Evolutionary conservation across 2,329 filamentous ascomycete genomes (phyloP), one percentile per base, ranked within the genome.

Genomic region (Neofusicoccum umdonicola): DNA sequence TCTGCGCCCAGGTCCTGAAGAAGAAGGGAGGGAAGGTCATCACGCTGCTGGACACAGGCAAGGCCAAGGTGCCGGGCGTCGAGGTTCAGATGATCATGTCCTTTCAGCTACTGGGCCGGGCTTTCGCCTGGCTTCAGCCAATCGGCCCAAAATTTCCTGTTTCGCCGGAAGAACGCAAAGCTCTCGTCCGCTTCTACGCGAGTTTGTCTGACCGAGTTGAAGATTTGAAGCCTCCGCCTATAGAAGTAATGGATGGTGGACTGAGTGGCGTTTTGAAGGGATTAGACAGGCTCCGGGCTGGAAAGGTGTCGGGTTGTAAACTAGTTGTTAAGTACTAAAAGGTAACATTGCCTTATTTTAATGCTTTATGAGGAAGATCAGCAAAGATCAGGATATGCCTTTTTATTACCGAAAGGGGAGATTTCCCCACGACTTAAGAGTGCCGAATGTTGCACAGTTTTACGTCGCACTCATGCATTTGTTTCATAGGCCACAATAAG

Each of bases 101-200:
- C 1, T 74, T 72, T 41, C 72, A 70, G 0, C 19, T 68, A 2
- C 65, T 72, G 11, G 73, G 73, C 0, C 65, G 54, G 3, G 27
- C 68, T 1, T 75, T 75, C 50, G 66, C 69, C 41, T 70, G 69
- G 67, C 62, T 74, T 15, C 69, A 70, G 1, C 73, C 72, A 0
- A 50, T 73, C 0, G 73, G 72, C 0, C 73, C 72, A 8, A 73
- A 71, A 47, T 73, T 66, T 63, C 73, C 72, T 64, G 75, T 72
- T 44, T 69, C 62, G 54, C 63, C 71, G 3, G 42, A 65, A 4
- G 71, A 74, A 58, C 68, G 71, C 17, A 52, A 67, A 13, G 67
- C 60, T 6, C 66, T 74, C 15, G 67, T 60, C 17, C 67, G 67
- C 5, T 69, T 75, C 50, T 73, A 67, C 27, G 17, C 54, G 2